These are phyloP conservation scores for Thraustotheca clavata DNA, from an alignment of 352 stramenopile species.

Conservation along the genomic window DNA sequence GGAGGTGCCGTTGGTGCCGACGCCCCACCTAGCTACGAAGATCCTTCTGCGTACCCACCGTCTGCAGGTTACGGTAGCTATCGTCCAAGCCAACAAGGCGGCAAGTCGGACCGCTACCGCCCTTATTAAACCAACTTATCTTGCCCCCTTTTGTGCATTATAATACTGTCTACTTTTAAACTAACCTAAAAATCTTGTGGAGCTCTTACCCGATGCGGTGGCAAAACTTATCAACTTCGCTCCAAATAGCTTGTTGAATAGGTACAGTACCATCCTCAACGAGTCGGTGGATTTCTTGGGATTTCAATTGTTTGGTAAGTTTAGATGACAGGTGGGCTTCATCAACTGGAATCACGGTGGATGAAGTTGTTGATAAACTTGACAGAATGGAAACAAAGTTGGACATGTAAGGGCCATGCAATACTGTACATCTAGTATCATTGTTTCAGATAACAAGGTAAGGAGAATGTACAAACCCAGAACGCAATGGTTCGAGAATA, in stretches of 20 bases:
- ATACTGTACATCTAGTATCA: constrained; percentile 45
- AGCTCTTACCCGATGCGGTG: neutral
- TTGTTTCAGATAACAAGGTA: neutral
- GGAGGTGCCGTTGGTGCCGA: constrained; percentile 25
- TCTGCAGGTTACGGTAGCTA: constrained; percentile 17
- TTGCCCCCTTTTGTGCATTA: constrained; percentile 14
- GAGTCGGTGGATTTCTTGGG: neutral
- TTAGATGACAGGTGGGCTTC: neutral
- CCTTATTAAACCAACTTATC: constrained; percentile 50
- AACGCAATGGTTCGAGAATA: constrained; percentile 56
- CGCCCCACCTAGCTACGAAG: constrained; percentile 31
- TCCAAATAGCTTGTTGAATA: constrained; percentile 6
- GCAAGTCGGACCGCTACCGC: constrained; percentile 72
- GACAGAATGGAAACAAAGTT: constrained; percentile 51
- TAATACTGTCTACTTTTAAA: constrained; percentile 6
- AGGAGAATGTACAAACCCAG: neutral
- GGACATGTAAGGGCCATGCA: constrained; percentile 53
- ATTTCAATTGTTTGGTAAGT: neutral
- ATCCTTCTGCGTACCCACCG: constrained; percentile 18
- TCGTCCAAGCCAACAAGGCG: constrained; percentile 41
- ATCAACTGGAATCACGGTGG: neutral
- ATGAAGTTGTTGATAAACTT: neutral
- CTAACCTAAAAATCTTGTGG: neutral
- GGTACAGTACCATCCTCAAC: neutral
- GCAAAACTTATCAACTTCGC: neutral